Base-by-base conservation (phyloP, 345 rosid species). In the Citrus maxima region DNA sequence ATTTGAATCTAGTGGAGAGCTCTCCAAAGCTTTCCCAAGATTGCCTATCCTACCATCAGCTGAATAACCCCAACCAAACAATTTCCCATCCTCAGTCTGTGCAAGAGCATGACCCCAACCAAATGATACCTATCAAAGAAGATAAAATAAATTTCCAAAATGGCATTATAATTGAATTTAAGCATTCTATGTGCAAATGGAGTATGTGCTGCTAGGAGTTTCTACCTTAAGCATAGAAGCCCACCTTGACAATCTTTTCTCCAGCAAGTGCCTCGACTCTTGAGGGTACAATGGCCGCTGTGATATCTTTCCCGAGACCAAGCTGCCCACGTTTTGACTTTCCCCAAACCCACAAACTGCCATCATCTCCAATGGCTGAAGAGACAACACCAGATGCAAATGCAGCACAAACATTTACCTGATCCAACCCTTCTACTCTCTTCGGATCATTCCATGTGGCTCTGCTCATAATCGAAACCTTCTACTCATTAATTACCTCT, bases 101-200 rank as follows among this genome's bases (percentile, higher is more conserved):
- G 97, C 99, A 79, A 94, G 93, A 4, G 92, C 92, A 38, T 96
- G 98, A 3, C 97, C 97, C 99, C 99, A 93, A 55, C 98, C 99
- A 77, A 93, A 93, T 1, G 99, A 90, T 38, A 90, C 97, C 99
- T 95, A 81, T 73, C 83, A 75, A 82, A 73, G 73, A 77, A 76
- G 63, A 69, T 73, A 59, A 54, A 37, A 25, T 21, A 38, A 71
- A 24, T 18, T 75, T 71, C 70, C 69, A 72, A 67, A 68, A 54
- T 74, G 4, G 46, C 22, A 27, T 18, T 40, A 82, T 10, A 58
- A 10, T 37, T 21, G 18, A 61, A 40, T 37, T 13, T 24, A 49
- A 63, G 27, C 73, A 58, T 62, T 10, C 56, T 67, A 6, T 21
- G 72, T 64, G 6, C 55, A 64, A 42, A 46, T 21, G 21, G 4